A percentile compares a stretch with the other conserved stretches of the same genome.
Evolutionary conservation across 805 yeast genomes (phyloP).

Genomic region (Ogataea methanolica): DNA sequence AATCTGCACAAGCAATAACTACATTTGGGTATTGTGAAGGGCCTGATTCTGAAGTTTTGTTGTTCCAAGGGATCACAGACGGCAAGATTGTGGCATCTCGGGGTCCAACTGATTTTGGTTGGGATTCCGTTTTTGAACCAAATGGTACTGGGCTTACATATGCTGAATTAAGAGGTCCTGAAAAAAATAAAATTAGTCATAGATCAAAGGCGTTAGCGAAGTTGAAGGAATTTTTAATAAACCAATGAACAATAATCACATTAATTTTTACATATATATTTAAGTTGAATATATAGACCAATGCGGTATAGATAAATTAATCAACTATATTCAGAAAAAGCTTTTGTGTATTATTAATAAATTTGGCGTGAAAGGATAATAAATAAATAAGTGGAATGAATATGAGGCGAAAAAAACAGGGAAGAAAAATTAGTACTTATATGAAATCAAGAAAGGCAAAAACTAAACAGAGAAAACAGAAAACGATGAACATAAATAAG

Average conservation of each 20-base stretch:
- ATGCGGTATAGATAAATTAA: too few relatives aligned
- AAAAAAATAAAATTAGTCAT: conserved; percentile 82
- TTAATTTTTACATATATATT: neutral
- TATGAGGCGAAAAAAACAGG: too few relatives aligned
- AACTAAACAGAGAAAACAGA: neutral
- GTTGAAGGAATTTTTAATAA: conserved; percentile 50
- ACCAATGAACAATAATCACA: conserved; percentile 3
- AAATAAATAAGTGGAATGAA: too few relatives aligned
- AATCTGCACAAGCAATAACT: conserved; percentile 82
- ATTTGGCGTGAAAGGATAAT: too few relatives aligned
- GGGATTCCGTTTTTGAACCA: conserved; percentile 92
- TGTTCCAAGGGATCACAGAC: conserved; percentile 80
- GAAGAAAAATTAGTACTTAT: too few relatives aligned
- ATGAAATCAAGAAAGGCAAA: too few relatives aligned
- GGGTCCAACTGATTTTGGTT: conserved; percentile 85
- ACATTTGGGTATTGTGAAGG: conserved; percentile 90
- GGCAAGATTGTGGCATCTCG: conserved; percentile 76
- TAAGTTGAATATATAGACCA: neutral
- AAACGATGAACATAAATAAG: neutral
- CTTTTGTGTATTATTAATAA: too few relatives aligned
- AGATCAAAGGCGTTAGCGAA: conserved; percentile 78
- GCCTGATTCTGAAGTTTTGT: conserved; percentile 63
- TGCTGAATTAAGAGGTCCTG: conserved; percentile 79
- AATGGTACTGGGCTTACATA: conserved; percentile 67
- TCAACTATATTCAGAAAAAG: too few relatives aligned